A percentile compares a stretch with the other conserved stretches of the same genome.
These are phyloP conservation scores for Casuarina equisetifolia DNA, from an alignment of 306 rosid species.

Conservation along the genomic window DNA sequence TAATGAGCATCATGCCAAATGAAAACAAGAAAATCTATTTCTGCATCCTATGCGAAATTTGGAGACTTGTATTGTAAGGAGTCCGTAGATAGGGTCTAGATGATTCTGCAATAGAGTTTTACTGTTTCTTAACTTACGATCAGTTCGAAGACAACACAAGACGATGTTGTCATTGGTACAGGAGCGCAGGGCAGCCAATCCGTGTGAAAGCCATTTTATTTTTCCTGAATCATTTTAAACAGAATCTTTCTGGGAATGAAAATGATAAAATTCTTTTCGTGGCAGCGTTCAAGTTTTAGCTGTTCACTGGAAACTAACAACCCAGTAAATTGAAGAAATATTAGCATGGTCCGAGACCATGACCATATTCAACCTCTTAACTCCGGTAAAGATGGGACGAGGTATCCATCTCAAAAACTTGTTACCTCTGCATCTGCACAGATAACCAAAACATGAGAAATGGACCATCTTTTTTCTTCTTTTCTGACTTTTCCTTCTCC, in stretches of 20 bases:
- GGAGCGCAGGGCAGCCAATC: no score
- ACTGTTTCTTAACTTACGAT: no score
- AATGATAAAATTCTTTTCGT: not conserved
- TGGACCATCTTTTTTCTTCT: no score
- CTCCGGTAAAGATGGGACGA: not conserved
- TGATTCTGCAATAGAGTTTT: no score
- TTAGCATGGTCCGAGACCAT: not conserved
- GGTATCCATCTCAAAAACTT: not conserved
- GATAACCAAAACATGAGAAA: not conserved
- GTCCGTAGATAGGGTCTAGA: no score
- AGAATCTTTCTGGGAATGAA: not conserved
- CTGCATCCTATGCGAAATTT: no score
- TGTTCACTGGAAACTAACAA: not conserved
- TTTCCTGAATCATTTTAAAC: not conserved
- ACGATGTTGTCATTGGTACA: no score
- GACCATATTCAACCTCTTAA: not conserved
- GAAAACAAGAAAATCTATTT: no score
- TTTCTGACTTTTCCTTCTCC: not conserved
- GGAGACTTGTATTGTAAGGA: no score
- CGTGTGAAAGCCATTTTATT: not conserved
- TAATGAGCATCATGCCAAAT: no score
- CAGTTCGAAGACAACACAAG: no score
- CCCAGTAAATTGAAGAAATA: not conserved
- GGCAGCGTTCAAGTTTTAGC: not conserved
- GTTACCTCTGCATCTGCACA: not conserved